phyloP scores from a whole-genome alignment of 352 stramenopile genomes.

The Pythium phragmiticola region DNA sequence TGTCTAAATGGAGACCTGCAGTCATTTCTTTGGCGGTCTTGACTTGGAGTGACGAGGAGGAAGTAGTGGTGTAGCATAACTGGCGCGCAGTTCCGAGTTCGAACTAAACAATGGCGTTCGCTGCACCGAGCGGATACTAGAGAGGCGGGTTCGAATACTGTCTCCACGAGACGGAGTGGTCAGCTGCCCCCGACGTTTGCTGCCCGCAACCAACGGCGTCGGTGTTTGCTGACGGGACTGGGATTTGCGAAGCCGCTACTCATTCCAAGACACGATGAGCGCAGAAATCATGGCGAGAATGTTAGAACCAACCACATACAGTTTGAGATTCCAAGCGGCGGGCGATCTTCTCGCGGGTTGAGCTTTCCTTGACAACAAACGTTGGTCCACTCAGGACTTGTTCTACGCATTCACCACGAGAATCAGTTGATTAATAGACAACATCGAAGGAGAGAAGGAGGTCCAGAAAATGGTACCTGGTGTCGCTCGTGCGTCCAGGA shows the following conservation, averaged over 20 bases:
- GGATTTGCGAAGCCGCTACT: constrained; percentile 21
- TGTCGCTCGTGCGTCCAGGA: constrained; percentile 38
- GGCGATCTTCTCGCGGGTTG: constrained; percentile 62
- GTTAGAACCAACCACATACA: constrained; percentile 29
- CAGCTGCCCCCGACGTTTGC: constrained; percentile 34
- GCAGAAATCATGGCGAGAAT: not conserved
- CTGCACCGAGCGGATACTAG: constrained; percentile 43
- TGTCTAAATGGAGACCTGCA: constrained; percentile 14
- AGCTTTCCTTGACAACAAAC: constrained; percentile 70
- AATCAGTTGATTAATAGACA: not conserved
- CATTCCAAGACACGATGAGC: not conserved
- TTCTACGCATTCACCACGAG: constrained; percentile 28
- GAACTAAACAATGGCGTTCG: constrained; percentile 56
- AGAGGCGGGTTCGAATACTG: constrained; percentile 53
- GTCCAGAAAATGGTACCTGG: constrained; percentile 32
- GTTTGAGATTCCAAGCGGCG: constrained; percentile 55
- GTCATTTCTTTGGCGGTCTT: constrained; percentile 25
- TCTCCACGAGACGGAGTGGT: constrained; percentile 24
- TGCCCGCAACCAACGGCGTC: constrained; percentile 17
- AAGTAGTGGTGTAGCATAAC: constrained; percentile 67
- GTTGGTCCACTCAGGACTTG: constrained; percentile 37
- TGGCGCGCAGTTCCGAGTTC: constrained; percentile 68
- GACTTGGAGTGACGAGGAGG: constrained; percentile 31
- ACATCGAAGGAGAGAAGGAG: not conserved
- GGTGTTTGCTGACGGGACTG: constrained; percentile 18